phyloP scores from a whole-genome alignment of 2,329 filamentous ascomycete species.

The Hypoxylon sp. region DNA sequence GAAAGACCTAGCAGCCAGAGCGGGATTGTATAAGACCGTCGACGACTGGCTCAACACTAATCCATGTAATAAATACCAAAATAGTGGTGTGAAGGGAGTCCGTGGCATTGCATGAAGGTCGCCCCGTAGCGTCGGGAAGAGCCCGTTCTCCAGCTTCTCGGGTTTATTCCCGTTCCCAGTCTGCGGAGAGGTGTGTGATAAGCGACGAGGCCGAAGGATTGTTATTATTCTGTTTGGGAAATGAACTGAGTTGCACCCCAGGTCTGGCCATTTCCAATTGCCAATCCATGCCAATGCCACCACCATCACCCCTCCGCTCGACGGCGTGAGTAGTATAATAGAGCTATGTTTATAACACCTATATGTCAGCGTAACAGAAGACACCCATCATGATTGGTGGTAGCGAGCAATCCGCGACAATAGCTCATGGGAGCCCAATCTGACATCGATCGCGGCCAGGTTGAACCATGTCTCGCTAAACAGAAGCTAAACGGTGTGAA shows the following conservation, averaged over 20 bases:
- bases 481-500: slow-evolving; percentile 29
- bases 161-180: slow-evolving; percentile 32
- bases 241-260: slow-evolving; percentile 12
- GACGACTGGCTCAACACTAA: slow-evolving; percentile 15
- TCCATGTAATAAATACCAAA: slow-evolving; percentile 22
- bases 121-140: slow-evolving; percentile 36
- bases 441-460: slow-evolving; percentile 14
- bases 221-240: slow-evolving; percentile 29
- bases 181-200: slow-evolving; percentile 20
- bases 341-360: slow-evolving; percentile 14
- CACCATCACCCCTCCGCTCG: slow-evolving; percentile 13
- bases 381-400: slow-evolving; percentile 20
- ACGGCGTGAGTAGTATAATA: slow-evolving; percentile 19
- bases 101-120: slow-evolving; percentile 28
- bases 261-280: slow-evolving; percentile 19
- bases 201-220: slow-evolving; percentile 12
- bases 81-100: slow-evolving; percentile 21
- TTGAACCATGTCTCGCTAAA: slow-evolving; percentile 10
- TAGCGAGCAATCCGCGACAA: slow-evolving; percentile 12
- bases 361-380: slow-evolving; percentile 20
- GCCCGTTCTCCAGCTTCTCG: slow-evolving; percentile 24
- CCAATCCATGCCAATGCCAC: slow-evolving; percentile 13
- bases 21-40: slow-evolving; percentile 17
- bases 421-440: slow-evolving; percentile 26
- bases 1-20: slow-evolving; percentile 21